phyloP scores from a whole-genome alignment of 495 filamentous ascomycete genomes.

The Lasiosphaeriaceae sp. region DNA sequence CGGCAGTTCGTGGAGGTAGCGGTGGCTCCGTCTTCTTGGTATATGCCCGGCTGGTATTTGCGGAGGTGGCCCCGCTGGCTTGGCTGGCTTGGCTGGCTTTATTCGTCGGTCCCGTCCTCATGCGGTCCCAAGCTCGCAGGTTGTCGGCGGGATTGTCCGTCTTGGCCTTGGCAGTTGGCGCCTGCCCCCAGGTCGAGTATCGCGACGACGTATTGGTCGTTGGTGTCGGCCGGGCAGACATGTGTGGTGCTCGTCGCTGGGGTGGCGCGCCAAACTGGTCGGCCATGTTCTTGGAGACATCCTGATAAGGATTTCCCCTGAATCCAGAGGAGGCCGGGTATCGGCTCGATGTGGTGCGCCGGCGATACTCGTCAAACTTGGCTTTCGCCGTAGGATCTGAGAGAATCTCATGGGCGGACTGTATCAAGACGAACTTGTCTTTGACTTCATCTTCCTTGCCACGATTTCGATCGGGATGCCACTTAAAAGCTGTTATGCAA shows the following conservation, averaged over 20 bases:
- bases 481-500: slow-evolving; percentile 61
- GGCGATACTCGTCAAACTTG: slow-evolving; percentile 74
- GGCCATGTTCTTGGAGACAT: slow-evolving; percentile 37
- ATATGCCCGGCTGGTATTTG: slow-evolving; percentile 10
- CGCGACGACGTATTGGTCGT: slow-evolving; percentile 8
- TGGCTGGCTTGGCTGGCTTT: slow-evolving; percentile 12
- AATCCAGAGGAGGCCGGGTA: slow-evolving; percentile 42
- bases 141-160: slow-evolving; percentile 56
- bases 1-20: slow-evolving; percentile 34
- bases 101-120: slow-evolving; percentile 35
- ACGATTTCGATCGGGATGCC: slow-evolving; percentile 86
- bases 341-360: slow-evolving; percentile 8
- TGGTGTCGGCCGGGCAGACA: slow-evolving; percentile 29
- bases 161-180: slow-evolving; percentile 46
- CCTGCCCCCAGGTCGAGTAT: slow-evolving; percentile 27
- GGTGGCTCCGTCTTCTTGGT: slow-evolving; percentile 9
- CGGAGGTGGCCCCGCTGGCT: slow-evolving; percentile 1
- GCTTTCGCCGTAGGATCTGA: slow-evolving; percentile 59
- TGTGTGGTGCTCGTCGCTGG: slow-evolving; percentile 35
- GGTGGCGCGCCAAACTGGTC: slow-evolving; percentile 39
- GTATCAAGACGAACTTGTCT: slow-evolving; percentile 78
- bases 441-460: slow-evolving; percentile 74
- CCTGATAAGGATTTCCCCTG: slow-evolving; percentile 51
- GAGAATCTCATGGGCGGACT: slow-evolving; percentile 80
- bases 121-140: slow-evolving; percentile 67